Percentiles rank a stretch among this genome's conserved stretches.
These are phyloP conservation scores for Hymenotorrendiella dingleyae DNA, from an alignment of 2,329 filamentous ascomycete genomes.

Conservation along the genomic window DNA sequence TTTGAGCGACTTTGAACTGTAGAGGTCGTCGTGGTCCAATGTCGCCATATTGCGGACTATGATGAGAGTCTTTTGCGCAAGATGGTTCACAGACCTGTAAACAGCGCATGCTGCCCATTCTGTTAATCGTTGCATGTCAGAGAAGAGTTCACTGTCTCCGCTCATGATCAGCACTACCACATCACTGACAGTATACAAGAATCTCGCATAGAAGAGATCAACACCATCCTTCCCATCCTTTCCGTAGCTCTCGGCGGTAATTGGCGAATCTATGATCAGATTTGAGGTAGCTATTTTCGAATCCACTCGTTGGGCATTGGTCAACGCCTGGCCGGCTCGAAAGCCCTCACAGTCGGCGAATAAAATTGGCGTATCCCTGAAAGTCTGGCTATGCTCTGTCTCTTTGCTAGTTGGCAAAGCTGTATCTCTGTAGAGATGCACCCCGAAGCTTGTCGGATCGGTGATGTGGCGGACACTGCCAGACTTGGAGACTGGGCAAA, in stretches of 20 bases:
- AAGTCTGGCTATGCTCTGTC: neutral
- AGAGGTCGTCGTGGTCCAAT: conserved; percentile 7
- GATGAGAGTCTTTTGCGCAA: conserved; percentile 19
- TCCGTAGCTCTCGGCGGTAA: conserved; percentile 10
- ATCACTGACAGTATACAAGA: conserved; percentile 23
- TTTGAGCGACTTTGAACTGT: conserved; percentile 6
- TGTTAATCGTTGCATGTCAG: conserved; percentile 10
- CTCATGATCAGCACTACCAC: conserved; percentile 23
- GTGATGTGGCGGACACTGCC: conserved; percentile 9
- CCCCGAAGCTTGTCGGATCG: conserved; percentile 19
- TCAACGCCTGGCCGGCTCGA: conserved; percentile 12
- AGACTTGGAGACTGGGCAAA: conserved; percentile 14
- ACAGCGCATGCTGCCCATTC: conserved; percentile 21
- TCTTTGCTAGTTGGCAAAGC: neutral
- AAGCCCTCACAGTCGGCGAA: conserved; percentile 24
- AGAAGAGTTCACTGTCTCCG: conserved; percentile 10
- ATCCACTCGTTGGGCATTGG: conserved; percentile 10
- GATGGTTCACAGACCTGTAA: conserved; percentile 18
- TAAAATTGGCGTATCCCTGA: conserved; percentile 14
- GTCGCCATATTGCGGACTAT: conserved; percentile 19
- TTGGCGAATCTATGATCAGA: conserved; percentile 5
- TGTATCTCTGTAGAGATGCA: conserved; percentile 19
- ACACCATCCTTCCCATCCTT: conserved; percentile 16
- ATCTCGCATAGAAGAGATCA: conserved; percentile 22
- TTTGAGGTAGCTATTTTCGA: neutral